Percentiles rank a stretch among this genome's conserved stretches.
These are phyloP conservation scores for Chalciporus sphaerocephalus DNA, from an alignment of 768 basidiomycete species.

Conservation along the genomic window DNA sequence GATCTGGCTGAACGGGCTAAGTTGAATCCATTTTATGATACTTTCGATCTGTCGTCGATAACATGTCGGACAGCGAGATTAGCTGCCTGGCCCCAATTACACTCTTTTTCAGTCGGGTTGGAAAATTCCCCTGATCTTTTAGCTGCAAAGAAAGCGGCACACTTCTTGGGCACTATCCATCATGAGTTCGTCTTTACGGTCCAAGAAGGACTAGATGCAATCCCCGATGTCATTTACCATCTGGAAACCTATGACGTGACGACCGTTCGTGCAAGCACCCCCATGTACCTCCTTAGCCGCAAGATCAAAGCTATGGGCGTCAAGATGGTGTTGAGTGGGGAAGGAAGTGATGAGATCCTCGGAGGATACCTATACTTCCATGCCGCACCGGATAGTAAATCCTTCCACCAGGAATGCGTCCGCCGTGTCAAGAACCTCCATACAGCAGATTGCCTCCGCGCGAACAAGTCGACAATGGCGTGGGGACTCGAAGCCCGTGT, in stretches of 20 bases:
- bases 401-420: constrained; percentile 94
- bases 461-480: constrained; percentile 99
- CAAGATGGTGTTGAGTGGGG: constrained; percentile 98
- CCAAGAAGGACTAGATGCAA: constrained; percentile 94
- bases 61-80: constrained; percentile 51
- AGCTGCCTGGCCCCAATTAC: constrained; percentile 90
- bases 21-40: constrained; percentile 4
- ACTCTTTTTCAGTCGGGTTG: constrained; percentile 96
- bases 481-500: constrained; percentile 99
- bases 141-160: constrained; percentile 90
- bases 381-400: constrained; percentile 81
- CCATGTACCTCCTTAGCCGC: constrained; percentile 96
- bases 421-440: constrained; percentile 96
- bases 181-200: constrained; percentile 98
- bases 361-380: constrained; percentile 99
- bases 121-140: constrained; percentile 92
- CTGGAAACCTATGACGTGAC: constrained; percentile 99
- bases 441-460: constrained; percentile 93
- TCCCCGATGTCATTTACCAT: constrained; percentile 96
- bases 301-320: constrained; percentile 99
- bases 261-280: constrained; percentile 94
- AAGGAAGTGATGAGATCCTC: constrained; percentile 96
- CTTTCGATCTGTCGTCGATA: neutral
- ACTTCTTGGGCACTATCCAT: constrained; percentile 89
- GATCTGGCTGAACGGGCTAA: constrained; percentile 54